A percentile compares a stretch with the other conserved stretches of the same genome.
Conservation (phyloP, 2,329 filamentous ascomycete genomes). For the Botrytis squamosa region DNA sequence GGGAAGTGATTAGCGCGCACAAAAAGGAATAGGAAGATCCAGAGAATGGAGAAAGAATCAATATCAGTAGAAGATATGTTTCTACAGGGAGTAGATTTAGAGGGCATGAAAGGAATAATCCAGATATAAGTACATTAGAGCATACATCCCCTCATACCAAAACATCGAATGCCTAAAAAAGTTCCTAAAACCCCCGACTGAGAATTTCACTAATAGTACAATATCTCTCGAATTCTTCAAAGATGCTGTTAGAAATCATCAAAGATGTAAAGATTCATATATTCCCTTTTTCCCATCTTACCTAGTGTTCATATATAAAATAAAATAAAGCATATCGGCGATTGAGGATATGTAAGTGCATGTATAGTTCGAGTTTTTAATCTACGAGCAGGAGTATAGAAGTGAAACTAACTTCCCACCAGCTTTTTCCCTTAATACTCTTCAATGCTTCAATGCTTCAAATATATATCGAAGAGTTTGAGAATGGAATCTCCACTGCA, state of each 20-base stretch:
- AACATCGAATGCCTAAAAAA: neutral
- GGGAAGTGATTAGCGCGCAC: neutral
- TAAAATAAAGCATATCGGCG: no score
- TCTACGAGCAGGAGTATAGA: no score
- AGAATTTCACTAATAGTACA: neutral
- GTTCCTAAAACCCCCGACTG: no score
- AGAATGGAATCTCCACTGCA: no score
- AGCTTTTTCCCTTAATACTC: no score
- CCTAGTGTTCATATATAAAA: no score
- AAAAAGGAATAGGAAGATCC: neutral
- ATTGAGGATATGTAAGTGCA: no score
- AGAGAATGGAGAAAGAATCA: neutral
- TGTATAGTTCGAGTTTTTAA: no score
- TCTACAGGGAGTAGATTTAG: neutral
- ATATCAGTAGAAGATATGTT: neutral
- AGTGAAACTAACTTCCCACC: no score
- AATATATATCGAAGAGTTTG: no score
- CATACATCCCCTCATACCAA: neutral
- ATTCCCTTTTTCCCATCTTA: no score
- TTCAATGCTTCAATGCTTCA: no score
- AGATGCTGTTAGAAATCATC: neutral
- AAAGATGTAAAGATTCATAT: accelerated
- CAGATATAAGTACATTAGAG: neutral
- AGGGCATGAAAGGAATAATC: neutral
- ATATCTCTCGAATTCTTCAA: neutral